Percentiles rank a stretch among this genome's conserved stretches.
phyloP scores from a whole-genome alignment of 371 early-diverging fungal genomes.

The Mortierella sp. region DNA sequence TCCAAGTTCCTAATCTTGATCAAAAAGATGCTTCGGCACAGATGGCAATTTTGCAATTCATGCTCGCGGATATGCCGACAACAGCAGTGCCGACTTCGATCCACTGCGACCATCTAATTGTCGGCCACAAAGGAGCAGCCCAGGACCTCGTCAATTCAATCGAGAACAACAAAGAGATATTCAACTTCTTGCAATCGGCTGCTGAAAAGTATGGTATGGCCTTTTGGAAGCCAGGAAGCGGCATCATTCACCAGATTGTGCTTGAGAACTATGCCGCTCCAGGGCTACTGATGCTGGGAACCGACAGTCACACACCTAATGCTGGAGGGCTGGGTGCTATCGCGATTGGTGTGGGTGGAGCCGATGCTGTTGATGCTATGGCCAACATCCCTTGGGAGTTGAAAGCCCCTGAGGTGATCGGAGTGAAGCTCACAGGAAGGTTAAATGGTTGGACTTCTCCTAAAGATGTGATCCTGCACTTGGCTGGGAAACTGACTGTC shows the following conservation, averaged over 20 bases:
- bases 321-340: constrained; percentile 92
- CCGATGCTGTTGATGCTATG: constrained; percentile 96
- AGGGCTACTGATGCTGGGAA: constrained; percentile 91
- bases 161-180: constrained; percentile 84
- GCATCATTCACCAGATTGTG: constrained; percentile 93
- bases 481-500: constrained; percentile 91
- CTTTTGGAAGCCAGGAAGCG: constrained; percentile 92
- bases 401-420: constrained; percentile 93
- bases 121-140: constrained; percentile 80
- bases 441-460: constrained; percentile 91
- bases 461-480: constrained; percentile 90
- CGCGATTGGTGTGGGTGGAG: constrained; percentile 96
- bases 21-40: constrained; percentile 79
- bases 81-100: constrained; percentile 91
- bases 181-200: constrained; percentile 83
- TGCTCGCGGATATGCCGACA: constrained; percentile 87
- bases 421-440: constrained; percentile 91
- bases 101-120: constrained; percentile 95
- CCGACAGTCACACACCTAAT: constrained; percentile 83
- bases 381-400: constrained; percentile 95
- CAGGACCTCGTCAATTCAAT: constrained; percentile 76
- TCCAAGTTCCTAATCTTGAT: background rate
- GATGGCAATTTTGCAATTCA: constrained; percentile 94
- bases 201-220: constrained; percentile 87
- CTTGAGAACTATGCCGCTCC: constrained; percentile 95